A percentile compares a stretch with the other conserved stretches of the same genome.
Conservation (phyloP, 352 stramenopile species). For the Pseudoperonospora humuli region DNA sequence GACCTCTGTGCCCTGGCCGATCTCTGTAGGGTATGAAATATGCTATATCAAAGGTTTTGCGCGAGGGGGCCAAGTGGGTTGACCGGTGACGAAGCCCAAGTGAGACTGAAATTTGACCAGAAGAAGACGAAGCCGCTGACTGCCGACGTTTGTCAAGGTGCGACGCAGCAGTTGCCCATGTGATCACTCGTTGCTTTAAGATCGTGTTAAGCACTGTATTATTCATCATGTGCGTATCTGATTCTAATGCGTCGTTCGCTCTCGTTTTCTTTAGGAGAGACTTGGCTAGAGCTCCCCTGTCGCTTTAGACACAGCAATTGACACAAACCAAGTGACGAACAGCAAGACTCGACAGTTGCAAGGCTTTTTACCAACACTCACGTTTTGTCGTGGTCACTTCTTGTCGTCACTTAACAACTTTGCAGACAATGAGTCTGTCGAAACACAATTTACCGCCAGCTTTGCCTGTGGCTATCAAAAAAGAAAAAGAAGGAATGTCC, state of each 20-base stretch:
- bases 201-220: neutral
- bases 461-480: conserved; percentile 66
- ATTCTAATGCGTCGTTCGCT: neutral
- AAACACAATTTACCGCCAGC: conserved; percentile 53
- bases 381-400: neutral
- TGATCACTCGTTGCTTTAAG: neutral
- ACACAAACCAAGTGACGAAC: neutral
- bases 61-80: conserved; percentile 16
- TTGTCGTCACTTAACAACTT: neutral
- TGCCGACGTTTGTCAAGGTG: conserved; percentile 1
- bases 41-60: conserved; percentile 2
- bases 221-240: neutral
- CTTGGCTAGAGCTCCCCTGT: conserved; percentile 13
- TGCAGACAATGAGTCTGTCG: conserved; percentile 30
- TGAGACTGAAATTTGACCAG: conserved; percentile 25
- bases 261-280: neutral
- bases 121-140: conserved; percentile 6
- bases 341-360: neutral
- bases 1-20: conserved; percentile 17
- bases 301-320: conserved; percentile 12
- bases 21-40: conserved; percentile 12
- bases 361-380: neutral
- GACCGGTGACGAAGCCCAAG: conserved; percentile 15
- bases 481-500: conserved; percentile 34
- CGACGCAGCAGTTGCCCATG: neutral